Conservation (phyloP, 2,329 filamentous ascomycete species). For the Xylariaceae sp. region DNA sequence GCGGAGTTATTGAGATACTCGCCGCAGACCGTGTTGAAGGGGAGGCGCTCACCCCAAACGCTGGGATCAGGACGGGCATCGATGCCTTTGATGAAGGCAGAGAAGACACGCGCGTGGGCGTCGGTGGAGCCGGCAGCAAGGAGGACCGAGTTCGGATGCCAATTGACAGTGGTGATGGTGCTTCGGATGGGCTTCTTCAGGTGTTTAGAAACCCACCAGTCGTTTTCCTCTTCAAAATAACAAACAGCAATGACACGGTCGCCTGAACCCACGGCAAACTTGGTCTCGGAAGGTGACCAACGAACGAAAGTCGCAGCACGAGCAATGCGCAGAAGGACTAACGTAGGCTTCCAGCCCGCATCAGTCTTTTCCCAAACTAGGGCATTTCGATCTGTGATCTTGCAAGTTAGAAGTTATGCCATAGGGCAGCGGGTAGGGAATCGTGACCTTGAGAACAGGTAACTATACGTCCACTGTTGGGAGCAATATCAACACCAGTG, state of each 20-base stretch:
- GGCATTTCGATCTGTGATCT: constrained; percentile 77
- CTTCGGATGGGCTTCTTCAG: constrained; percentile 98
- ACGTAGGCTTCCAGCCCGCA: constrained; percentile 89
- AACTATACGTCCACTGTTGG: constrained; percentile 85
- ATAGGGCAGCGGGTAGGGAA: background rate
- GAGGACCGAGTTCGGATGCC: constrained; percentile 97
- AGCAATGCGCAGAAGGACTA: constrained; percentile 95
- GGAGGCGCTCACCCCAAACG: constrained; percentile 90
- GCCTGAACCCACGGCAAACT: constrained; percentile 95
- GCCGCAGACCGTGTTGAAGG: constrained; percentile 97
- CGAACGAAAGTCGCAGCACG: constrained; percentile 93
- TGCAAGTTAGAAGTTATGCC: background rate
- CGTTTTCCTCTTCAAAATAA: constrained; percentile 99
- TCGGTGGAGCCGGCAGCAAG: constrained; percentile 95
- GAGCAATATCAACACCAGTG: constrained; percentile 93
- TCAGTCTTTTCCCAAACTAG: constrained; percentile 97
- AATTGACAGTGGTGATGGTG: constrained; percentile 89
- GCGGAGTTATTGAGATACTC: constrained; percentile 95
- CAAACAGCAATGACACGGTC: constrained; percentile 94
- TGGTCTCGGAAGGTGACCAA: constrained; percentile 94
- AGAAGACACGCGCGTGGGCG: constrained; percentile 91
- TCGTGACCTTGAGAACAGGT: constrained; percentile 85
- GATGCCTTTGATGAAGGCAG: constrained; percentile 92
- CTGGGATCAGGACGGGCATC: constrained; percentile 81
- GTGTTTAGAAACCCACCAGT: constrained; percentile 99